A percentile compares a stretch with the other conserved stretches of the same genome.
These are phyloP conservation scores for Barnettozyma pratensis DNA, from an alignment of 805 yeast species.

Conservation along the genomic window DNA sequence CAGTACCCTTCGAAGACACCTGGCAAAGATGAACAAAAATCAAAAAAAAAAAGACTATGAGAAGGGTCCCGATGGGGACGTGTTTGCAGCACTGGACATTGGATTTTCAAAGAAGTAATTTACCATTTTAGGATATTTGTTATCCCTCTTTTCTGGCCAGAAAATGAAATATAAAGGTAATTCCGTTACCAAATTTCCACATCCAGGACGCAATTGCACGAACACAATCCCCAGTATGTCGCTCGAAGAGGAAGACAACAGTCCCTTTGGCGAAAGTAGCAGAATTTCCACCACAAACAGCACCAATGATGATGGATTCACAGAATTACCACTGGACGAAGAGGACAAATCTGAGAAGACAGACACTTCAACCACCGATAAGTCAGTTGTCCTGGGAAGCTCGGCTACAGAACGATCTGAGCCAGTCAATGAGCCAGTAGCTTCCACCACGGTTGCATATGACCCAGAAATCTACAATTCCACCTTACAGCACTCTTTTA, in stretches of 20 bases:
- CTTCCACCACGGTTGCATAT: slow-evolving; percentile 21
- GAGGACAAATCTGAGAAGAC: slow-evolving; percentile 7
- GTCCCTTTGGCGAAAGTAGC: slow-evolving; percentile 18
- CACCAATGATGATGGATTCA: slow-evolving; percentile 20
- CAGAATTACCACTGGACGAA: slow-evolving; percentile 24
- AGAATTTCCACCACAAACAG: slow-evolving; percentile 1
- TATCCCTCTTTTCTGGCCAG: no score
- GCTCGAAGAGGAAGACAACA: slow-evolving; percentile 23
- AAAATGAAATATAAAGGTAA: no score
- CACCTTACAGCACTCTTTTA: slow-evolving; percentile 17
- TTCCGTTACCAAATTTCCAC: no score
- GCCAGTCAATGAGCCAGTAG: slow-evolving; percentile 1
- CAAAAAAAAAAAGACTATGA: no score
- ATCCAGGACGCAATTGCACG: not conserved
- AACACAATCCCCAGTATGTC: slow-evolving; percentile 9
- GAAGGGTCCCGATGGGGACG: no score
- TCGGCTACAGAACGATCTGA: not conserved
- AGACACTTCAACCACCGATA: slow-evolving; percentile 5
- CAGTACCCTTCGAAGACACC: no score
- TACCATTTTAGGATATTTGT: no score
- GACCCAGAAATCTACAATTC: slow-evolving; percentile 24
- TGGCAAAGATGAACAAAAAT: no score
- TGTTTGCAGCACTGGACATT: no score
- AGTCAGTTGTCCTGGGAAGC: slow-evolving; percentile 6
- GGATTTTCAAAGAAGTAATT: no score